Evolutionary conservation across 2,329 filamentous ascomycete genomes (phyloP), one percentile per base, ranked within the genome.

Genomic region (Neofusicoccum umdonicola): DNA sequence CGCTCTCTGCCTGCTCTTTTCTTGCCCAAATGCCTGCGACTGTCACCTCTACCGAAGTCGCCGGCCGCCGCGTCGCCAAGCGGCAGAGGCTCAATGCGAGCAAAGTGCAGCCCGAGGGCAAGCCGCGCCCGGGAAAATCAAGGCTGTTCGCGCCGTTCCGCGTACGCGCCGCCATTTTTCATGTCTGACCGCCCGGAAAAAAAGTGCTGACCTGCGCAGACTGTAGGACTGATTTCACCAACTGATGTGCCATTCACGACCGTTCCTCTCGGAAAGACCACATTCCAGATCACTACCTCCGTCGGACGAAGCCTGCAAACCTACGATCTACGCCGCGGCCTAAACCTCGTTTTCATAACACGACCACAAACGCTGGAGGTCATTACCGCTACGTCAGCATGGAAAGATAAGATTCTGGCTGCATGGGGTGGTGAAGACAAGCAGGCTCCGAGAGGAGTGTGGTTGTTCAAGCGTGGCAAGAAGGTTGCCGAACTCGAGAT

Each of bases 201-300:
- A 35, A 9, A 54, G 13, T 15, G 48, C 60, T 67, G 39, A 64
- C 19, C 35, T 47, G 47, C 58, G 13, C 74, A 97, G 92, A 97
- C 94, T 52, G 86, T 99, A 69, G 95, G 95, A 15, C 84, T 99
- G 37, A 92, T 99, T 1, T 97, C 95, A 4, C 92, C 95, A 0
- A 97, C 94, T 2, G 80, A 84, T 56, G 92, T 97, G 0, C 94
- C 95, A 0, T 98, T 99, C 74, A 93, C 94, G 2, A 90, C 90
- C 5, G 85, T 96, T 37, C 91, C 94, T 0, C 83, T 97, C 15
- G 95, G 95, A 65, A 97, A 96, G 79, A 94, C 92, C 0, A 96
- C 93, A 3, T 99, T 97, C 75, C 95, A 99, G 77, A 92, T 99
- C 77, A 98, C 95, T 39, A 99, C 95, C 35, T 98, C 92, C 0